Percentiles rank a stretch among this genome's conserved stretches.
Evolutionary conservation across 352 stramenopile genomes (phyloP).

Genomic region (Phytophthora sp.): DNA sequence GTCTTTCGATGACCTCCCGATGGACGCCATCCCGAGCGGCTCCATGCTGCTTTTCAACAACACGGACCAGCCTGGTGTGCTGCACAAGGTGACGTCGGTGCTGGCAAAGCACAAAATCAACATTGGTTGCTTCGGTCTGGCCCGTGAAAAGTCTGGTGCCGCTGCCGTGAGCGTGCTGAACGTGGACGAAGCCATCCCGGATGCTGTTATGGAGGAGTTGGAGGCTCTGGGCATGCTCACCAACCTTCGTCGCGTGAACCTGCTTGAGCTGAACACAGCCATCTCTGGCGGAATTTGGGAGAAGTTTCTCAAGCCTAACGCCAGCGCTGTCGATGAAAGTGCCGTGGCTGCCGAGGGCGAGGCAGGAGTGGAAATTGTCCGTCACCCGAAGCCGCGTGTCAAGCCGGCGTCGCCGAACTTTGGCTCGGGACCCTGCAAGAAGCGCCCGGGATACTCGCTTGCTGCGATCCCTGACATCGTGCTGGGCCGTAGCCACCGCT

Average conservation of each 20-base stretch:
- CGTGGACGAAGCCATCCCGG: conserved; percentile 88
- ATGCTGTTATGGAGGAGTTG: conserved; percentile 86
- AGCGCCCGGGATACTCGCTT: conserved; percentile 96
- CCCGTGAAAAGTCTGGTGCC: conserved; percentile 65
- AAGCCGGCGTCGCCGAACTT: conserved; percentile 95
- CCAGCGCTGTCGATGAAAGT: conserved; percentile 31
- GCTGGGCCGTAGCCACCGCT: conserved; percentile 96
- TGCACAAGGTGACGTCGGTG: conserved; percentile 94
- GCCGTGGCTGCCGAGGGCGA: conserved; percentile 25
- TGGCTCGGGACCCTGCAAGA: conserved; percentile 98
- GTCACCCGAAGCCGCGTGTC: conserved; percentile 67
- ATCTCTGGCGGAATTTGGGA: conserved; percentile 59
- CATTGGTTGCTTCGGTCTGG: conserved; percentile 93
- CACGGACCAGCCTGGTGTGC: conserved; percentile 93
- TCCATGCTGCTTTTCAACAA: conserved; percentile 96
- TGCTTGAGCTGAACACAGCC: conserved; percentile 75
- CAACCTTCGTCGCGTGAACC: conserved; percentile 87
- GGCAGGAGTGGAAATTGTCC: conserved; percentile 49
- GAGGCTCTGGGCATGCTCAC: conserved; percentile 71
- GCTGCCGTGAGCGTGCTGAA: conserved; percentile 89
- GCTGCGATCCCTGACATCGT: conserved; percentile 87
- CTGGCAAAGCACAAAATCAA: conserved; percentile 94
- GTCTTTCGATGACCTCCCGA: conserved; percentile 87
- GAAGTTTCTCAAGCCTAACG: conserved; percentile 60
- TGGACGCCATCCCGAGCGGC: conserved; percentile 86